A percentile compares a stretch with the other conserved stretches of the same genome.
Evolutionary conservation across 306 rosid genomes (phyloP).

Genomic region (Ormosia emarginata): DNA sequence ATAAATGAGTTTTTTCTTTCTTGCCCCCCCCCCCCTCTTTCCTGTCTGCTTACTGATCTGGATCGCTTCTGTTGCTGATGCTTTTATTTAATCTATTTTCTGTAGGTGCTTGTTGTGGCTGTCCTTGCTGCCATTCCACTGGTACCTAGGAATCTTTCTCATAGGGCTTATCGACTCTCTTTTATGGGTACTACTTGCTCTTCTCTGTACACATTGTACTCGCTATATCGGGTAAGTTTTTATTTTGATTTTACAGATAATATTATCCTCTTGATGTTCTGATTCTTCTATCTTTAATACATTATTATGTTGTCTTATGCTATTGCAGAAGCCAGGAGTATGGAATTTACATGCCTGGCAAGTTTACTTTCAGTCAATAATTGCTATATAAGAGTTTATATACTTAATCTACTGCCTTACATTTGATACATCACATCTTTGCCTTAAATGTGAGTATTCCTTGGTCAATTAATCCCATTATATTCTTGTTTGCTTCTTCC

Average conservation of each 20-base stretch:
- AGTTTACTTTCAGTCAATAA: conserved; percentile 73
- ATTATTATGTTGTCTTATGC: conserved; percentile 20
- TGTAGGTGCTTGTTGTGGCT: conserved; percentile 87
- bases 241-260: not conserved
- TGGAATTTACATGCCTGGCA: conserved; percentile 92
- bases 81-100: not conserved
- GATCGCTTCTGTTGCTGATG: too few species aligned
- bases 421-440: conserved; percentile 74
- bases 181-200: conserved; percentile 88
- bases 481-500: not conserved
- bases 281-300: conserved; percentile 6
- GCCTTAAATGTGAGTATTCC: conserved; percentile 72
- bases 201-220: conserved; percentile 73
- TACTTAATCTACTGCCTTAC: conserved; percentile 76
- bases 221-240: conserved; percentile 65
- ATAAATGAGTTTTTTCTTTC: too few species aligned
- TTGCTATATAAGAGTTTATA: conserved; percentile 79
- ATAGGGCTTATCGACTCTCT: conserved; percentile 87
- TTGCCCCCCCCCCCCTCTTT: too few species aligned
- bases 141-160: conserved; percentile 70
- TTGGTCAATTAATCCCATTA: conserved; percentile 1
- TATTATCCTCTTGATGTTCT: not conserved
- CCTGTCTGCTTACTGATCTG: too few species aligned
- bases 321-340: conserved; percentile 80
- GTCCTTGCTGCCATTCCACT: conserved; percentile 78